These are phyloP conservation scores for Gossypioides kirkii DNA, from an alignment of 345 rosid species.

Conservation along the genomic window DNA sequence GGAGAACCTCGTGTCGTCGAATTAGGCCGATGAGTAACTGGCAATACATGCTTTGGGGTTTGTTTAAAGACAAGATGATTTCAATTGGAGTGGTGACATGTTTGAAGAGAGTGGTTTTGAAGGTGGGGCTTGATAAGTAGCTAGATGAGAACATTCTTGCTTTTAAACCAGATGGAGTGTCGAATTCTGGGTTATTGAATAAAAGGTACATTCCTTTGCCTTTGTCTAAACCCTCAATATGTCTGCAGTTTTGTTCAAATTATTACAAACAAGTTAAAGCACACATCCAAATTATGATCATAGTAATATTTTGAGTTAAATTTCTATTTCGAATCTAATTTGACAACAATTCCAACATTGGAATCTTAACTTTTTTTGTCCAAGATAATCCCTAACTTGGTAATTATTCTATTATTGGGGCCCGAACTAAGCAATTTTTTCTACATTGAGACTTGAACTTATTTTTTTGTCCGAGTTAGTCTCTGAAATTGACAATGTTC, in stretches of 20 bases:
- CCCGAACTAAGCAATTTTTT: too few species aligned
- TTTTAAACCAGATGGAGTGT: slow-evolving; percentile 48
- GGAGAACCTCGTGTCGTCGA: slow-evolving; percentile 40
- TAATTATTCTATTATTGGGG: too few species aligned
- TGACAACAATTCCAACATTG: too few species aligned
- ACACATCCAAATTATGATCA: too few species aligned
- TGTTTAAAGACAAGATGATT: slow-evolving; percentile 45
- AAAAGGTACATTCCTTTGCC: slow-evolving; percentile 54
- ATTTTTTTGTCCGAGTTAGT: too few species aligned
- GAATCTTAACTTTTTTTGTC: too few species aligned
- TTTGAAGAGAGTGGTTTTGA: slow-evolving; percentile 38
- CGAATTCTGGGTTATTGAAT: slow-evolving; percentile 44
- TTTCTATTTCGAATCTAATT: too few species aligned
- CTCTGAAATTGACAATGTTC: too few species aligned
- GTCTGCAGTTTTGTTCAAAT: slow-evolving; percentile 25
- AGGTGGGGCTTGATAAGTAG: slow-evolving; percentile 44
- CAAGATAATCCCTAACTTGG: too few species aligned
- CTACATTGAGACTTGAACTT: too few species aligned
- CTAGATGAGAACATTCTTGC: slow-evolving; percentile 49
- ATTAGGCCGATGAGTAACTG: slow-evolving; percentile 57
- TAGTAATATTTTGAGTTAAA: too few species aligned
- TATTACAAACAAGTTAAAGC: not conserved
- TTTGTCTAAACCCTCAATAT: slow-evolving; percentile 47
- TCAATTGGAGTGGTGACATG: slow-evolving; percentile 48
- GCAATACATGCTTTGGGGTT: slow-evolving; percentile 60